Conservation (phyloP, 805 yeast species). For the Teunomyces cretensis region DNA sequence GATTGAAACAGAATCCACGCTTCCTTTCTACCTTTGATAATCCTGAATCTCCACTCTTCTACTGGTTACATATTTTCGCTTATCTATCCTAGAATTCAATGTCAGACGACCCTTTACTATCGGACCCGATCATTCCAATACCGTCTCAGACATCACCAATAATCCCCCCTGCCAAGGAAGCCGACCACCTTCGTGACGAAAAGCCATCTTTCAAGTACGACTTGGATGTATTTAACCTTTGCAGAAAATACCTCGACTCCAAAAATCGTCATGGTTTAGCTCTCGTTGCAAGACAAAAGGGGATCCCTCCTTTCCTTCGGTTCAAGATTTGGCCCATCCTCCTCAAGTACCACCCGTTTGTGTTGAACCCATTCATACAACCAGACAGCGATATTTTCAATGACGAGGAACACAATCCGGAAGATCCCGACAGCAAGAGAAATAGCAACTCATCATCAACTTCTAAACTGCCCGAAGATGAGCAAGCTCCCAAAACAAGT, state of each 20-base stretch:
- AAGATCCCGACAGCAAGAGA: conserved; percentile 9
- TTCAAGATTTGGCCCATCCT: conserved; percentile 82
- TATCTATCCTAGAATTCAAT: background rate
- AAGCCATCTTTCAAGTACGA: conserved; percentile 35
- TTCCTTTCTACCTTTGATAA: background rate
- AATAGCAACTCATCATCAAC: conserved; percentile 6
- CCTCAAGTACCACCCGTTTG: conserved; percentile 82
- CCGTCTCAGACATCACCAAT: background rate
- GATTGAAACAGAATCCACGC: conserved; percentile 1
- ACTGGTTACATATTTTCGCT: background rate
- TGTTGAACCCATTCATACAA: conserved; percentile 67
- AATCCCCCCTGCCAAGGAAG: background rate
- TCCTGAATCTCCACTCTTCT: background rate
- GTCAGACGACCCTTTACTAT: conserved; percentile 4
- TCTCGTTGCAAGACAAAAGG: conserved; percentile 73
- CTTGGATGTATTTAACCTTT: conserved; percentile 49
- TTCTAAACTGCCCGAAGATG: conserved; percentile 1
- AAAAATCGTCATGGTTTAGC: conserved; percentile 78
- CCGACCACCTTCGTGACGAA: conserved; percentile 6
- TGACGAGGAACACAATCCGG: conserved; percentile 11
- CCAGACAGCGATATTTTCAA: conserved; percentile 48
- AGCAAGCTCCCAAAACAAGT: background rate
- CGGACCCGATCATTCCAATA: background rate
- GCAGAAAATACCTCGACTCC: conserved; percentile 53
- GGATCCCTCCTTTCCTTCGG: conserved; percentile 81